Evolutionary conservation across 1,284 basidiomycete species (phyloP), one percentile per base, ranked within the genome.

Genomic region (Leucoagaricus sp.): DNA sequence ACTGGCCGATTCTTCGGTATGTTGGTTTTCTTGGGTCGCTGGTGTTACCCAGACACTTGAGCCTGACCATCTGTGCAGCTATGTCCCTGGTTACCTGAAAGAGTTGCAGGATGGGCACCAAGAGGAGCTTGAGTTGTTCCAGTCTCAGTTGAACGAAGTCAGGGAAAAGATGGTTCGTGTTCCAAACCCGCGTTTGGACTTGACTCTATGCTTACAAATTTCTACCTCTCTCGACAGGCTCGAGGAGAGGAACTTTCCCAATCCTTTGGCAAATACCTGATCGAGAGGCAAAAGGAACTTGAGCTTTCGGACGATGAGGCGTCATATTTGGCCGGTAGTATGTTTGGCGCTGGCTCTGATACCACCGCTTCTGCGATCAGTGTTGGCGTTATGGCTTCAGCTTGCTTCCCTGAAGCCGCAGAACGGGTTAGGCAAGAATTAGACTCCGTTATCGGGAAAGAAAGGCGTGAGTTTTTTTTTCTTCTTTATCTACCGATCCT

Each of bases 311-410:
- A 80, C 29, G 71, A 80, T 46, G 85, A 88, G 58, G 75, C 80
- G 7, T 76, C 84, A 0, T 88, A 84, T 63, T 73, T 87, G 2
- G 81, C 80, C 0, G 86, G 86, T 0, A 78, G 78, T 4, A 78
- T 87, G 71, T 87, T 86, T 55, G 86, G 84, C 36, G 85, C 85
- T 0, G 85, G 85, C 4, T 79, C 79, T 2, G 86, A 85, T 55
- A 87, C 85, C 69, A 85, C 79, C 2, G 79, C 82, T 1, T 76
- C 79, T 7, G 86, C 79, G 0, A 82, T 90, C 45, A 80, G 77
- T 33, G 74, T 80, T 40, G 71, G 75, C 29, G 75, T 83, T 23
- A 80, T 91, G 77, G 86, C 87, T 0, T 83, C 88, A 0, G 85
- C 86, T 0, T 75, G 73, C 25, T 79, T 82, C 63, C 86, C 86